Evolutionary conservation across 2,329 filamentous ascomycete genomes (phyloP), one percentile per base, ranked within the genome.

Genomic region (Trichoderma citrinoviride): DNA sequence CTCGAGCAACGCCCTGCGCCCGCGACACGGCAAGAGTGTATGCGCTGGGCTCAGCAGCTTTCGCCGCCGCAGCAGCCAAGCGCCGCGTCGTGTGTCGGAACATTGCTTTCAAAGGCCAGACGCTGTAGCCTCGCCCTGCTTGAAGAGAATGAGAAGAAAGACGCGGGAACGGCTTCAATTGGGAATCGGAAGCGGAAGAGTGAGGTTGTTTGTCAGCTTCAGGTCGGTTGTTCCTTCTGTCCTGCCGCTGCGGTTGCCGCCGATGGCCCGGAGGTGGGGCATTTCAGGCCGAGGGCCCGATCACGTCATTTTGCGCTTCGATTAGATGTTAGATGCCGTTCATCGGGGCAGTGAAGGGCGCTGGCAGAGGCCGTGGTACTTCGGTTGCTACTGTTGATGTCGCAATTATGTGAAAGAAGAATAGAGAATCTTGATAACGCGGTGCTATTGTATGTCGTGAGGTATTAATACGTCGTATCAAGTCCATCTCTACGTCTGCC

Each of bases 1-100:
- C 89, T 75, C 89, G 85, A 56, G 91, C 88, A 65, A 92, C 80
- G 64, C 91, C 90, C 77, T 97, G 93, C 33, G 91, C 91, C 74
- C 87, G 87, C 47, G 92, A 92, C 66, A 97, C 87, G 68, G 84
- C 84, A 67, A 94, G 81, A 29, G 87, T 87, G 73, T 91, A 87
- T 52, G 85, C 73, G 76, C 81, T 80, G 44, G 83, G 82, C 64
- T 76, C 76, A 7, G 77, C 76, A 58, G 78, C 76, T 66, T 79
- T 79, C 66, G 79, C 79, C 69, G 80, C 77, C 66, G 86, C 84
- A 71, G 82, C 78, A 66, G 87, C 85, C 55, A 95, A 89, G 67
- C 86, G 85, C 72, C 90, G 86, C 68, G 87, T 82, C 72, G 85
- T 85, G 67, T 86, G 87, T 72, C 88, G 85, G 71, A 92, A 87